Evolutionary conservation across 1,139 yeast species (phyloP).

Genomic region (Yamadazyma atlantica): DNA sequence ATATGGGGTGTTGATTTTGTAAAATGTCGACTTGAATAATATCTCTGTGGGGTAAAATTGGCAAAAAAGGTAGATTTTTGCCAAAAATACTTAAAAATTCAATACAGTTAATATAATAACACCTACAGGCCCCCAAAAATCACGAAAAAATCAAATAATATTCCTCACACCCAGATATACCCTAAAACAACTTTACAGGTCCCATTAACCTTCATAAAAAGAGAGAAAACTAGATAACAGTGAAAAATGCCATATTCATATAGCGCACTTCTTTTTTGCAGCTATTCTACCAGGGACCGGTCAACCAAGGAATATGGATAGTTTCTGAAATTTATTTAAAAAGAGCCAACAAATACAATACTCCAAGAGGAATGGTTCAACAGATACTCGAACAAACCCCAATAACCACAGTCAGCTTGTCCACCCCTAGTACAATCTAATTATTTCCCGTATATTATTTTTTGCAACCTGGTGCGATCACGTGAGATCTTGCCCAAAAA

Average conservation of each 20-base stretch:
- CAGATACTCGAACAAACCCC: too few species aligned
- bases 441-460: too few species aligned
- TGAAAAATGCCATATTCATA: not conserved
- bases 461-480: conserved; percentile 3
- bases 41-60: not conserved
- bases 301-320: too few species aligned
- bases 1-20: not conserved
- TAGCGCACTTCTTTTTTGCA: not conserved
- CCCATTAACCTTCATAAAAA: not conserved
- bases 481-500: not conserved
- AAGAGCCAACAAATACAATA: too few species aligned
- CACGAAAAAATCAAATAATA: not conserved
- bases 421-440: too few species aligned
- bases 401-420: too few species aligned
- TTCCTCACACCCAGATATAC: not conserved
- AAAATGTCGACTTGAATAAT: not conserved
- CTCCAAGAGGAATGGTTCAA: too few species aligned
- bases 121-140: not conserved
- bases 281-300: not conserved
- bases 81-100: not conserved
- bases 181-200: not conserved
- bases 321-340: too few species aligned
- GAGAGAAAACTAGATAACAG: not conserved
- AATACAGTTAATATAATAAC: too few species aligned
- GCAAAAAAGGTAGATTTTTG: too few species aligned